Evolutionary conservation across 805 yeast species (phyloP).

Genomic region (Yarrowia sp.): DNA sequence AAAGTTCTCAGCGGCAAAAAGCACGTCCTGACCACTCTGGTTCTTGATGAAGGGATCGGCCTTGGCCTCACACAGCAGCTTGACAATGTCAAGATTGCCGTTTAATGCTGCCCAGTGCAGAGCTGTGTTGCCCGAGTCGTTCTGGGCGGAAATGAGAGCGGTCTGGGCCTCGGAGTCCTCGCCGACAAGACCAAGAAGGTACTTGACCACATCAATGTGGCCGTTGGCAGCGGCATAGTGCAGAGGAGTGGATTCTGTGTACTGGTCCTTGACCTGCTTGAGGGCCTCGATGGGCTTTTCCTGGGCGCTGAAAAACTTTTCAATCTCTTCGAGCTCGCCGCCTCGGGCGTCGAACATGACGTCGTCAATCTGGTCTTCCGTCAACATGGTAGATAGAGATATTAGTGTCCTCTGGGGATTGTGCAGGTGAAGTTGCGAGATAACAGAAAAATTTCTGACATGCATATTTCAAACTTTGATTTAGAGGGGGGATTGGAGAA

Average conservation of each 20-base stretch:
- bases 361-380: conserved; percentile 76
- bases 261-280: conserved; percentile 69
- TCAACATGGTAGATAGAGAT: conserved; percentile 2
- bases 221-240: conserved; percentile 99
- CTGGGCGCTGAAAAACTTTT: conserved; percentile 62
- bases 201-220: conserved; percentile 70
- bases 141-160: conserved; percentile 59
- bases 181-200: conserved; percentile 53
- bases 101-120: conserved; percentile 95
- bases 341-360: conserved; percentile 83
- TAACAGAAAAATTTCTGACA: conserved; percentile 31
- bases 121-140: conserved; percentile 90
- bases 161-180: conserved; percentile 47
- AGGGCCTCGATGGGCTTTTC: conserved; percentile 48
- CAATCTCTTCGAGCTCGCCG: conserved; percentile 81
- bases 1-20: conserved; percentile 87
- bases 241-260: conserved; percentile 73
- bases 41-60: conserved; percentile 87
- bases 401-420: conserved; percentile 20
- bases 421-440: conserved; percentile 34
- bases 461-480: conserved; percentile 32
- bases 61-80: conserved; percentile 72
- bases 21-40: conserved; percentile 76
- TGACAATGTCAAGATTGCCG: conserved; percentile 78
- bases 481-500: neutral